These are phyloP conservation scores for Aspergillus nanangensis DNA, from an alignment of 495 filamentous ascomycete species.

Conservation along the genomic window DNA sequence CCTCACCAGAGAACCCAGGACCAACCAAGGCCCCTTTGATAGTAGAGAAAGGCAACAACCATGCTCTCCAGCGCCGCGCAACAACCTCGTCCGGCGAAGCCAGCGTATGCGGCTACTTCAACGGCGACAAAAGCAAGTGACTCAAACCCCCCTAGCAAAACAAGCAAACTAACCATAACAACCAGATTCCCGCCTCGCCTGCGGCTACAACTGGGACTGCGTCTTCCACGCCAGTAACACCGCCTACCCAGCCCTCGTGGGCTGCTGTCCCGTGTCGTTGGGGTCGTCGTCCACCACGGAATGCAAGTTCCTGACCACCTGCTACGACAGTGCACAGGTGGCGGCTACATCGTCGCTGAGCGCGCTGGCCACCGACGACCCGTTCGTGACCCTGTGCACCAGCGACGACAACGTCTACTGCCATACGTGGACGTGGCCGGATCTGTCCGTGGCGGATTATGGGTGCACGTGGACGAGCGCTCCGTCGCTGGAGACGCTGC, in stretches of 20 bases:
- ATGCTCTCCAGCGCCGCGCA: no score
- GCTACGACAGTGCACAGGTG: background rate
- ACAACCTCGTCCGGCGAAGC: conserved; percentile 1
- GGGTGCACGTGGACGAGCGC: background rate
- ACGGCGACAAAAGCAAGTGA: background rate
- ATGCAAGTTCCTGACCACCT: conserved; percentile 6
- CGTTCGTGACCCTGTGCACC: conserved; percentile 5
- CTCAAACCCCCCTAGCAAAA: background rate
- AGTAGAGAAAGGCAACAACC: no score
- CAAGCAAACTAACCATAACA: background rate
- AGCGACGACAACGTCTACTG: background rate
- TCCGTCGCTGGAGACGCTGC: background rate
- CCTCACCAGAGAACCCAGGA: no score
- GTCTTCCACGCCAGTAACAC: conserved; percentile 9
- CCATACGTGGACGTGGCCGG: conserved; percentile 7
- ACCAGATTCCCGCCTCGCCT: conserved; percentile 1
- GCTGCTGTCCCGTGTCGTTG: conserved; percentile 12
- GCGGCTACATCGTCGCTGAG: background rate
- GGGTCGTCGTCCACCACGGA: background rate
- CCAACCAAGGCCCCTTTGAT: no score
- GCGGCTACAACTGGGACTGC: conserved; percentile 1
- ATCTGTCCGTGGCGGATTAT: conserved; percentile 1
- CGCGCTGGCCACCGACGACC: background rate
- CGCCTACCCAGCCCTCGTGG: conserved; percentile 4
- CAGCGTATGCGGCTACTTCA: conserved; percentile 8